phyloP scores from a whole-genome alignment of 2,329 filamentous ascomycete genomes.

The Ascochyta lentis region DNA sequence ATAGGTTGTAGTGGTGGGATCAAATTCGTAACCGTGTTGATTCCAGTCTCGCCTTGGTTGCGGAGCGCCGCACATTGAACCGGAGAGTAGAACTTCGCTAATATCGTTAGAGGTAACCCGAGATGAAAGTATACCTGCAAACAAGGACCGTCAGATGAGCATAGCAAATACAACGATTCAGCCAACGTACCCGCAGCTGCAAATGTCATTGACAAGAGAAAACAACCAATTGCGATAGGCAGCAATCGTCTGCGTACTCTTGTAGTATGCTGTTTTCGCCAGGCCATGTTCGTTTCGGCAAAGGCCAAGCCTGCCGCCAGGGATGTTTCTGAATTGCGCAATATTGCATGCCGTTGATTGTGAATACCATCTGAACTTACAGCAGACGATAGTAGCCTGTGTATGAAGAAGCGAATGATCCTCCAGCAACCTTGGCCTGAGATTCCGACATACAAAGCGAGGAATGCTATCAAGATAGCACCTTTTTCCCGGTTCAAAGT shows the following conservation, averaged over 20 bases:
- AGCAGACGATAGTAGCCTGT: slow-evolving; percentile 9
- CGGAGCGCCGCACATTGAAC: slow-evolving; percentile 24
- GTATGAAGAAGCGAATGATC: slow-evolving; percentile 16
- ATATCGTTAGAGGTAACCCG: slow-evolving; percentile 36
- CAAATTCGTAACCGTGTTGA: not conserved
- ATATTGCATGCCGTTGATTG: slow-evolving; percentile 42
- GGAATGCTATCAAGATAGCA: slow-evolving; percentile 25
- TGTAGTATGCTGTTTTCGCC: not conserved
- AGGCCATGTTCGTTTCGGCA: not conserved
- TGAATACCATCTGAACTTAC: slow-evolving; percentile 33
- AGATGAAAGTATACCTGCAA: slow-evolving; percentile 39
- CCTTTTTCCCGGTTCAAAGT: slow-evolving; percentile 21
- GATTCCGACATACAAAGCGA: slow-evolving; percentile 22
- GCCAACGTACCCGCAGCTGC: not conserved
- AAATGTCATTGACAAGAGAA: not conserved
- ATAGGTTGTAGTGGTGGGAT: not conserved
- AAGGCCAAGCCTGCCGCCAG: slow-evolving; percentile 10
- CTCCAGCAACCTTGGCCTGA: slow-evolving; percentile 21
- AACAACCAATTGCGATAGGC: slow-evolving; percentile 23
- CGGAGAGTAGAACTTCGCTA: slow-evolving; percentile 39
- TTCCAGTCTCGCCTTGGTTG: not conserved
- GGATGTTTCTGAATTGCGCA: slow-evolving; percentile 35
- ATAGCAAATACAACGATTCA: not conserved
- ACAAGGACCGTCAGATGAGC: not conserved
- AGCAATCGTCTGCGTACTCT: slow-evolving; percentile 10